Percentiles rank a stretch among this genome's conserved stretches.
Conservation (phyloP, 169 alveolate species). For the Babesia bovis region DNA sequence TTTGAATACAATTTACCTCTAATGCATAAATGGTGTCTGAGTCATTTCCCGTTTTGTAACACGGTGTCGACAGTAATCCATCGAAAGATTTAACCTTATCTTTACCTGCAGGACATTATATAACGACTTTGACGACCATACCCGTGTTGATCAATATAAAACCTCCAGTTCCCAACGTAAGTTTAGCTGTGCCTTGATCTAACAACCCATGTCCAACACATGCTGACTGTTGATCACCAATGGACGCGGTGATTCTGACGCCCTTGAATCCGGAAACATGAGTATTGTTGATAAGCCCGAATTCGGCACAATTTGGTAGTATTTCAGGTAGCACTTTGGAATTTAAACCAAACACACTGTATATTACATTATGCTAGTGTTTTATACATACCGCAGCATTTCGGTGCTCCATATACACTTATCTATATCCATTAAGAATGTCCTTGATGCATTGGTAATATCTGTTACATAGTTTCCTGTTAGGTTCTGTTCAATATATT, state of each 20-base stretch:
- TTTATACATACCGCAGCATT: conserved; percentile 75
- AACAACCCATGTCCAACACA: conserved; percentile 87
- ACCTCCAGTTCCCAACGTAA: conserved; percentile 94
- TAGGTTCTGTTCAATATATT: conserved; percentile 44
- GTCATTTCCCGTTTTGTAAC: conserved; percentile 79
- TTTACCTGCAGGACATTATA: conserved; percentile 65
- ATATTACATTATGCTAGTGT: not conserved
- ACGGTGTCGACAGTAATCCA: conserved; percentile 90
- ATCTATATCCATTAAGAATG: conserved; percentile 86
- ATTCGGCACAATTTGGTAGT: conserved; percentile 68
- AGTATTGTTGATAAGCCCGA: conserved; percentile 65
- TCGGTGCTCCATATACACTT: conserved; percentile 85
- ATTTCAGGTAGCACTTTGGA: conserved; percentile 69
- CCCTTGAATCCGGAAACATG: conserved; percentile 69
- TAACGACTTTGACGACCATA: not conserved
- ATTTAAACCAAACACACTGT: conserved; percentile 55
- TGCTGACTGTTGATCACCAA: conserved; percentile 93
- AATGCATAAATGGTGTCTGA: conserved; percentile 83
- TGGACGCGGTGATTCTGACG: conserved; percentile 84
- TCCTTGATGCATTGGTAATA: conserved; percentile 91
- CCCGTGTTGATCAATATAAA: conserved; percentile 87
- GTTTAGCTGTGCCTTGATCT: conserved; percentile 84
- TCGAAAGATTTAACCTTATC: conserved; percentile 77
- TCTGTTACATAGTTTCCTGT: conserved; percentile 87
- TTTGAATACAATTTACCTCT: conserved; percentile 58